Conservation (phyloP, 2,329 filamentous ascomycete genomes). For the Xylariales sp. region DNA sequence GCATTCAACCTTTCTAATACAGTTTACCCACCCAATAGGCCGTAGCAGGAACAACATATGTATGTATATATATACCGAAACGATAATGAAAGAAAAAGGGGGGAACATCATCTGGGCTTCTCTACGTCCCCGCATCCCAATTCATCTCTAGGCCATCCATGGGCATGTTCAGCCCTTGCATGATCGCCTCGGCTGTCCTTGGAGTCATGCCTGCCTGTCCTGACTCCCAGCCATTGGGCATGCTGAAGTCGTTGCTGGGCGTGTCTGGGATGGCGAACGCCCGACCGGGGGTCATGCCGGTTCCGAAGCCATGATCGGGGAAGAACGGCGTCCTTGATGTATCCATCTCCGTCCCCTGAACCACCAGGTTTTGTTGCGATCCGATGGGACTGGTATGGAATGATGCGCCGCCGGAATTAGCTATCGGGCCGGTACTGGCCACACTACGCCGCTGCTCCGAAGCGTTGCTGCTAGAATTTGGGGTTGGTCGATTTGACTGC, state of each 20-base stretch:
- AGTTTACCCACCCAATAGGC: conserved; percentile 2
- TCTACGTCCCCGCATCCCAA: conserved; percentile 56
- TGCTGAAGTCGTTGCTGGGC: conserved; percentile 55
- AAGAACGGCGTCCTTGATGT: conserved; percentile 56
- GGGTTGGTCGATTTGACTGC: conserved; percentile 67
- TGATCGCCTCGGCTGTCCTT: conserved; percentile 64
- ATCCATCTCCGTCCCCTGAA: conserved; percentile 52
- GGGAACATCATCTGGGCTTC: not conserved
- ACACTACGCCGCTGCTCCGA: conserved; percentile 56
- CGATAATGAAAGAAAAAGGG: not conserved
- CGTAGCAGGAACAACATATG: not conserved
- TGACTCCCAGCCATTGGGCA: conserved; percentile 59
- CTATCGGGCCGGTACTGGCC: conserved; percentile 48
- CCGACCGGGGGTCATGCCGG: conserved; percentile 51
- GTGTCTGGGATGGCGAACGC: conserved; percentile 53
- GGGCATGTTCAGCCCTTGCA: conserved; percentile 64
- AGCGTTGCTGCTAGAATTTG: conserved; percentile 65
- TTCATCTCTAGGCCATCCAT: conserved; percentile 70
- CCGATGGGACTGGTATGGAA: conserved; percentile 65
- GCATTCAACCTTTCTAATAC: conserved; percentile 10
- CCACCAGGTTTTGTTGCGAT: conserved; percentile 56
- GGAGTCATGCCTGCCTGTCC: conserved; percentile 63
- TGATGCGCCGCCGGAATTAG: conserved; percentile 57
- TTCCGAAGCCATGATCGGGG: conserved; percentile 53
- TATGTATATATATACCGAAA: conserved; percentile 6